Percentiles rank a stretch among this genome's conserved stretches.
phyloP scores from a whole-genome alignment of 192 early-diverging fungal species.

The Umbelopsis sp. region DNA sequence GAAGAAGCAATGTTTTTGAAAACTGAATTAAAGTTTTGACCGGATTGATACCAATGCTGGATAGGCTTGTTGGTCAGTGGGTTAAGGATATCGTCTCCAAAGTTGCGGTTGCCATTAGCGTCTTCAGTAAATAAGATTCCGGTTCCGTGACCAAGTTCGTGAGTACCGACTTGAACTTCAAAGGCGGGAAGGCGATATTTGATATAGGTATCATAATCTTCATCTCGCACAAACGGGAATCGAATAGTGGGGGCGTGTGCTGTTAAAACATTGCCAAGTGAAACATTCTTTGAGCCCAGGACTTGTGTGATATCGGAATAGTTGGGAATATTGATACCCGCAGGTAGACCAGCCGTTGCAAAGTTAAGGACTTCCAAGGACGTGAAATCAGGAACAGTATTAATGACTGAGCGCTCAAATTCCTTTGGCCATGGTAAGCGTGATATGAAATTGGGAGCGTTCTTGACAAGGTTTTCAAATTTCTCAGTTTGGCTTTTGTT shows the following conservation, averaged over 20 bases:
- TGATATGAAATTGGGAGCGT: slow-evolving; percentile 47
- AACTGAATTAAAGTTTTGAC: slow-evolving; percentile 59
- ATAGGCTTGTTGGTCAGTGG: slow-evolving; percentile 52
- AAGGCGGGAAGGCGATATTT: slow-evolving; percentile 46
- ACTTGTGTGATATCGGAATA: slow-evolving; percentile 46
- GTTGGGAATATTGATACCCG: slow-evolving; percentile 52
- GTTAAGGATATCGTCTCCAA: slow-evolving; percentile 40
- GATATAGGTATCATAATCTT: slow-evolving; percentile 48
- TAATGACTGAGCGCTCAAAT: slow-evolving; percentile 54
- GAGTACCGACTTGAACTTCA: slow-evolving; percentile 64
- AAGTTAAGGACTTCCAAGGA: slow-evolving; percentile 60
- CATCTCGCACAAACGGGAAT: slow-evolving; percentile 47
- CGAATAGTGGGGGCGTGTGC: slow-evolving; percentile 53
- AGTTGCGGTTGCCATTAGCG: slow-evolving; percentile 51
- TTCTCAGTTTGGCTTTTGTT: slow-evolving; percentile 62
- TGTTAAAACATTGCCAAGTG: slow-evolving; percentile 57
- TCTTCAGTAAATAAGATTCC: slow-evolving; percentile 60
- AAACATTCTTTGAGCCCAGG: slow-evolving; percentile 65
- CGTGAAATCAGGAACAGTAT: slow-evolving; percentile 58
- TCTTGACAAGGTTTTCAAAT: slow-evolving; percentile 57
- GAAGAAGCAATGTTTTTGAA: slow-evolving; percentile 48
- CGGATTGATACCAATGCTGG: slow-evolving; percentile 55
- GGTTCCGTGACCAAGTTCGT: slow-evolving; percentile 65
- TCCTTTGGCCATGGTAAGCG: slow-evolving; percentile 53
- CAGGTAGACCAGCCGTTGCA: slow-evolving; percentile 51